Conservation (phyloP, 129 eudicot genomes). For the Lonicera japonica region DNA sequence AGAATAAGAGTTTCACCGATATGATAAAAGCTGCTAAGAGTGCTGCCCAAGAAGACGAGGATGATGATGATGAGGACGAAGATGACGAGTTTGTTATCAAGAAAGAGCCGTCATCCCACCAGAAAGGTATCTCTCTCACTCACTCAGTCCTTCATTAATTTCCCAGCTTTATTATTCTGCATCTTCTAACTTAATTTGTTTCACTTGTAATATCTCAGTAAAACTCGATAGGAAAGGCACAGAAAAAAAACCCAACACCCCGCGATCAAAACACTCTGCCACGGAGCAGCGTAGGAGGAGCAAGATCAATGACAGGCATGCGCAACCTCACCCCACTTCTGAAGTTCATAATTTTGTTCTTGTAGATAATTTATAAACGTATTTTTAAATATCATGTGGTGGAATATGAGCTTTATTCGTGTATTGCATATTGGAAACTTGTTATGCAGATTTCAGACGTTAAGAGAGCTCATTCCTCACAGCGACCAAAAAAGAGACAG, state of each 20-base stretch:
- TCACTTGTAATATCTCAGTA: slow-evolving; percentile 51
- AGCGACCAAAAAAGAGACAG: slow-evolving; percentile 95
- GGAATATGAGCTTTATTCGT: neutral
- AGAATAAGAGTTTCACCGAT: slow-evolving; percentile 62
- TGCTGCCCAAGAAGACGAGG: slow-evolving; percentile 36
- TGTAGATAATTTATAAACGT: neutral
- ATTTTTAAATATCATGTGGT: neutral
- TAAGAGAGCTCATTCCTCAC: slow-evolving; percentile 84
- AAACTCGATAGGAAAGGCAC: slow-evolving; percentile 42
- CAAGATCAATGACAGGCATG: slow-evolving; percentile 97
- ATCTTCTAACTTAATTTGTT: slow-evolving; percentile 8
- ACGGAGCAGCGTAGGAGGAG: slow-evolving; percentile 98
- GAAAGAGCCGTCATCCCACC: slow-evolving; percentile 50
- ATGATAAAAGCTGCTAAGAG: slow-evolving; percentile 66
- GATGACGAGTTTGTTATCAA: slow-evolving; percentile 38
- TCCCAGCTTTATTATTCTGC: neutral
- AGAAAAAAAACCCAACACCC: slow-evolving; percentile 77
- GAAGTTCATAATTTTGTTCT: neutral
- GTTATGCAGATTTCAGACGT: slow-evolving; percentile 72
- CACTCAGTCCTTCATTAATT: neutral
- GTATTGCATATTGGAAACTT: neutral
- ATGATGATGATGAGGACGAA: slow-evolving; percentile 44
- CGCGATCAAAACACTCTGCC: slow-evolving; percentile 95
- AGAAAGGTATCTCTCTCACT: slow-evolving; percentile 43
- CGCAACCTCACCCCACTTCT: slow-evolving; percentile 3